Evolutionary conservation across 257 asterid genomes (phyloP).

Genomic region (Gentiana straminea): DNA sequence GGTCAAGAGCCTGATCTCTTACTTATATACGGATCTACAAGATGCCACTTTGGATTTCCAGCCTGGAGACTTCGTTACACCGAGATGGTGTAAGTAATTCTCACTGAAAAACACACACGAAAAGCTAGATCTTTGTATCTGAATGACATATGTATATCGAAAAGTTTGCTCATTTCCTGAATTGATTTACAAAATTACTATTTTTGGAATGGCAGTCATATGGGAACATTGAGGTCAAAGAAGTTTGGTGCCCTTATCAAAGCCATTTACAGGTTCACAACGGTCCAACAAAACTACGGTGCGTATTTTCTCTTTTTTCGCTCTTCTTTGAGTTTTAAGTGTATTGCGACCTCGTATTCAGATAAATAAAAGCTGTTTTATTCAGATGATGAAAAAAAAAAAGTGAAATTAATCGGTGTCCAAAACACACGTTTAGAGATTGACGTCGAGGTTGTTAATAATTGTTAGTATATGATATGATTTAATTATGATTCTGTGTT

Average conservation of each 20-base stretch:
- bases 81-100: conserved; percentile 75
- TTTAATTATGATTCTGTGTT: no score
- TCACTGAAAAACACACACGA: neutral
- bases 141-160: neutral
- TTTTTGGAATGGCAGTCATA: conserved; percentile 27
- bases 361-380: no score
- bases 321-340: neutral
- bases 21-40: conserved; percentile 74
- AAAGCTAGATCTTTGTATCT: neutral
- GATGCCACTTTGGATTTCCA: conserved; percentile 95
- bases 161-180: neutral
- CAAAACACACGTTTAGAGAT: neutral
- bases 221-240: conserved; percentile 55
- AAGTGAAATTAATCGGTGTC: neutral
- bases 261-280: conserved; percentile 66
- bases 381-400: neutral
- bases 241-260: conserved; percentile 64
- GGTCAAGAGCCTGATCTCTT: conserved; percentile 75
- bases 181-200: neutral
- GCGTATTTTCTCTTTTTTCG: neutral
- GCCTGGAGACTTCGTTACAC: conserved; percentile 94
- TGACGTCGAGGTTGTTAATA: neutral
- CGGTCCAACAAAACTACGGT: conserved; percentile 74
- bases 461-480: neutral
- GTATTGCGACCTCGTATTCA: no score